phyloP scores from a whole-genome alignment of 2,329 filamentous ascomycete species.

The Phialophora tarda region DNA sequence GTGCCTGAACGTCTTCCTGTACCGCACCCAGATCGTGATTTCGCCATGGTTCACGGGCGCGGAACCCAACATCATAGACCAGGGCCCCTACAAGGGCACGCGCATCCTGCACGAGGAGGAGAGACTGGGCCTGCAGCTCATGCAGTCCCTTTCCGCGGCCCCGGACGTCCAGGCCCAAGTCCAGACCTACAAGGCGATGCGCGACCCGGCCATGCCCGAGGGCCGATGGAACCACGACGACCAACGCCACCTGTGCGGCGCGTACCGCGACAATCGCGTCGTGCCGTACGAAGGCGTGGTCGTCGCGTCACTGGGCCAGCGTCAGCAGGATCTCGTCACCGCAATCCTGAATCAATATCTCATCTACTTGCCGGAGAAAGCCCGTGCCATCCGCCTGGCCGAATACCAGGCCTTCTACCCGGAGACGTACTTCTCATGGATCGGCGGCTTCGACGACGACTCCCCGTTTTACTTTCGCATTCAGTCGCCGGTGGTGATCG shows the following conservation, averaged over 20 bases:
- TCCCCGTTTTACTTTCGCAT: conserved; percentile 80
- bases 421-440: conserved; percentile 84
- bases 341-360: conserved; percentile 69
- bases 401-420: conserved; percentile 61
- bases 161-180: conserved; percentile 56
- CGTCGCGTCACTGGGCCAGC: conserved; percentile 55
- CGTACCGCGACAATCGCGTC: conserved; percentile 76
- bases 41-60: conserved; percentile 80
- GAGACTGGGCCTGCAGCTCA: conserved; percentile 67
- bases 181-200: conserved; percentile 64
- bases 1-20: conserved; percentile 73
- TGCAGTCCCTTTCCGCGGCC: conserved; percentile 63
- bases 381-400: conserved; percentile 61
- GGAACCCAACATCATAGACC: conserved; percentile 76
- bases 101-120: conserved; percentile 71
- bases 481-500: conserved; percentile 73
- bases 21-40: conserved; percentile 68
- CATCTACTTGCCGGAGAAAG: conserved; percentile 66
- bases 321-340: conserved; percentile 62
- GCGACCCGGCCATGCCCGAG: conserved; percentile 68
- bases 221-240: conserved; percentile 79
- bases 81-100: conserved; percentile 66
- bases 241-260: conserved; percentile 77
- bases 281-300: conserved; percentile 74
- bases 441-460: conserved; percentile 67